phyloP scores from a whole-genome alignment of 805 yeast genomes.

The Candida hungchunana region DNA sequence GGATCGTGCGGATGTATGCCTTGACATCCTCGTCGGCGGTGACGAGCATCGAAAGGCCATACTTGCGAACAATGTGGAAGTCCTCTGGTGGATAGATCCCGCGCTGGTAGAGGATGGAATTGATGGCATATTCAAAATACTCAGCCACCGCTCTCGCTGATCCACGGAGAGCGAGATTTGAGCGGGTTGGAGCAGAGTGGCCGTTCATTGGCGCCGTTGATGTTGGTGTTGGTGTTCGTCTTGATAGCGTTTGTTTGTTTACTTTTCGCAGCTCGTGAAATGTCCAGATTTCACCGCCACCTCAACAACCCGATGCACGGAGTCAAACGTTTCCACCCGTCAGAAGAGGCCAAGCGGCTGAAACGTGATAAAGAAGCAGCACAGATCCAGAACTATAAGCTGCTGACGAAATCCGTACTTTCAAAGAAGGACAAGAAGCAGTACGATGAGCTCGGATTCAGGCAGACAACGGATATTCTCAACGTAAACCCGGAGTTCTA shows the following conservation, averaged over 20 bases:
- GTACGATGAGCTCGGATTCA: slow-evolving; percentile 39
- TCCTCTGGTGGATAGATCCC: slow-evolving; percentile 89
- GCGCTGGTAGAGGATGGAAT: slow-evolving; percentile 79
- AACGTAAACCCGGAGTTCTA: slow-evolving; percentile 79
- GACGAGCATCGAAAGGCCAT: slow-evolving; percentile 70
- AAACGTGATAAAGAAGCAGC: slow-evolving; percentile 55
- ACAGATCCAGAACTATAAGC: slow-evolving; percentile 54
- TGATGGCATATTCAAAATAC: slow-evolving; percentile 77
- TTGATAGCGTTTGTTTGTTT: no score
- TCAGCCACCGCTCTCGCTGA: slow-evolving; percentile 77
- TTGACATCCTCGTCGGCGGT: slow-evolving; percentile 74
- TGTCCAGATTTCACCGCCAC: not conserved
- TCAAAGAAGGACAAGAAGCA: slow-evolving; percentile 26
- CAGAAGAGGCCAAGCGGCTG: slow-evolving; percentile 49
- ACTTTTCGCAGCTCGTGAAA: no score
- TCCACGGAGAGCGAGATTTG: slow-evolving; percentile 55
- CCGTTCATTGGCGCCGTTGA: not conserved
- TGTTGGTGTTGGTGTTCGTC: not conserved
- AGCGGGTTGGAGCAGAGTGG: slow-evolving; percentile 21
- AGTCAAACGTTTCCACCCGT: slow-evolving; percentile 53
- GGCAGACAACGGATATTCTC: slow-evolving; percentile 53
- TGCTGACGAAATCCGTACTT: slow-evolving; percentile 43
- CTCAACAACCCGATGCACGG: slow-evolving; percentile 51
- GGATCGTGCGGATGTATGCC: slow-evolving; percentile 59
- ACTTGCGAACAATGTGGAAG: slow-evolving; percentile 71